Percentiles rank a stretch among this genome's conserved stretches.
phyloP scores from a whole-genome alignment of 106 monocot genomes.

The Narthecium ossifragum region DNA sequence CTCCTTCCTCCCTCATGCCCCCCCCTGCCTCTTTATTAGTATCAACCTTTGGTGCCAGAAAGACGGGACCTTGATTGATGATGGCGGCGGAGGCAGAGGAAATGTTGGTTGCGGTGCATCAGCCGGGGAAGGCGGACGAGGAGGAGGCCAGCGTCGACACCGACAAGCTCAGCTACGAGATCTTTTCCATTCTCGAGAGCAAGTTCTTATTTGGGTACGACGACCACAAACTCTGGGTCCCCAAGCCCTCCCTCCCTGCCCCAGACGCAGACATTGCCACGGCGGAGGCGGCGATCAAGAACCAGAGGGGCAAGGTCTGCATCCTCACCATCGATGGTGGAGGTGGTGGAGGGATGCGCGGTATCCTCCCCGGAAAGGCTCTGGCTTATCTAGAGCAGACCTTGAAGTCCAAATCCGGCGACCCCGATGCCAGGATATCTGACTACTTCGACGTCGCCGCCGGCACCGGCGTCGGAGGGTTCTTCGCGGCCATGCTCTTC shows the following conservation, averaged over 20 bases:
- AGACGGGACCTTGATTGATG: background rate
- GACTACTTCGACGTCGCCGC: constrained; percentile 67
- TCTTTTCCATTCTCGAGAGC: constrained; percentile 89
- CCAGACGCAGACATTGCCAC: background rate
- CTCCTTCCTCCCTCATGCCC: no score
- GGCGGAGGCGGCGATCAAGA: constrained; percentile 7
- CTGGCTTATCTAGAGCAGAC: constrained; percentile 45
- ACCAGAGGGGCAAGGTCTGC: constrained; percentile 61
- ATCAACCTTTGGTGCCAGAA: background rate
- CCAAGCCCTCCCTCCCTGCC: background rate
- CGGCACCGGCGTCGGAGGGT: constrained; percentile 63
- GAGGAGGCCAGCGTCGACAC: constrained; percentile 45
- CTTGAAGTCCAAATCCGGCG: constrained; percentile 39
- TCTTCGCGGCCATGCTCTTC: constrained; percentile 71
- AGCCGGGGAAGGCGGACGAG: background rate
- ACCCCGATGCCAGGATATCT: constrained; percentile 40
- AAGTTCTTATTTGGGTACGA: constrained; percentile 83
- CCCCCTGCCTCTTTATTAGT: background rate
- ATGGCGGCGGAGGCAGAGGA: constrained; percentile 13
- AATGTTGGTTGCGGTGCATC: constrained; percentile 12
- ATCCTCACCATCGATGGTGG: constrained; percentile 66
- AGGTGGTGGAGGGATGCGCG: constrained; percentile 49
- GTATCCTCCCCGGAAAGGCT: constrained; percentile 46
- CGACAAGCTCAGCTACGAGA: constrained; percentile 95
- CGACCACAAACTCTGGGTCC: constrained; percentile 29